phyloP scores from a whole-genome alignment of 2,329 filamentous ascomycete species.

The Orbilia oligospora region DNA sequence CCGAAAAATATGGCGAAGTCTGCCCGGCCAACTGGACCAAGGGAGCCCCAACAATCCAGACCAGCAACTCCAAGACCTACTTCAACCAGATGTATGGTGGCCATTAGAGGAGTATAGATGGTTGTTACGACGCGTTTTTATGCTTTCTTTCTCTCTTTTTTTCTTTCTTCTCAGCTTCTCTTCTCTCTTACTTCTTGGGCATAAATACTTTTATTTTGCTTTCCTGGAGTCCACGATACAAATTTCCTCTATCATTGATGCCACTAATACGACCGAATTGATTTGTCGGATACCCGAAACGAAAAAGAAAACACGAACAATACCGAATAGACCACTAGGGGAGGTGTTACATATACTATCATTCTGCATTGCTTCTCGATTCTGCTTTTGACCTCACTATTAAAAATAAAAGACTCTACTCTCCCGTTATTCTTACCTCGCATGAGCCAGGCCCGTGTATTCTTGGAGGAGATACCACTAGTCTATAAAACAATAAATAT shows the following conservation, averaged over 20 bases:
- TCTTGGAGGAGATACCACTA: background rate
- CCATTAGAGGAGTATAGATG: constrained; percentile 25
- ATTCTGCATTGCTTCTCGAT: constrained; percentile 17
- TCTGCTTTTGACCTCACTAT: constrained; percentile 10
- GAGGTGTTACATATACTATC: constrained; percentile 46
- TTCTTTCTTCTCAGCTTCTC: constrained; percentile 27
- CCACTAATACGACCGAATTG: constrained; percentile 47
- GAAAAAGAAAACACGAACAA: constrained; percentile 32
- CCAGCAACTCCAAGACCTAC: constrained; percentile 71
- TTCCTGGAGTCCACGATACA: constrained; percentile 46
- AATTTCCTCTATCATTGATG: constrained; percentile 39
- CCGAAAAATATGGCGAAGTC: constrained; percentile 68
- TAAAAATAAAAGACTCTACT: constrained; percentile 29
- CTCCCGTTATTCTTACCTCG: constrained; percentile 5
- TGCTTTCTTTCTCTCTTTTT: too few relatives aligned
- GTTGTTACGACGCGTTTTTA: background rate
- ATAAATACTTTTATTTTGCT: constrained; percentile 25
- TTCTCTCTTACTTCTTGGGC: constrained; percentile 16
- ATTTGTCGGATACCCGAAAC: constrained; percentile 49
- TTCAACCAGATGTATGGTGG: constrained; percentile 66
- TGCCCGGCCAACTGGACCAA: constrained; percentile 71
- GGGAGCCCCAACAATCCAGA: constrained; percentile 71
- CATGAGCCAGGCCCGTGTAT: background rate
- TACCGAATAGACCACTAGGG: constrained; percentile 49
- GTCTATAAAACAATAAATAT: constrained; percentile 12